Evolutionary conservation across 202 grass and related monocot species (phyloP), one percentile per base, ranked within the genome.

Genomic region (Digitaria exilis): DNA sequence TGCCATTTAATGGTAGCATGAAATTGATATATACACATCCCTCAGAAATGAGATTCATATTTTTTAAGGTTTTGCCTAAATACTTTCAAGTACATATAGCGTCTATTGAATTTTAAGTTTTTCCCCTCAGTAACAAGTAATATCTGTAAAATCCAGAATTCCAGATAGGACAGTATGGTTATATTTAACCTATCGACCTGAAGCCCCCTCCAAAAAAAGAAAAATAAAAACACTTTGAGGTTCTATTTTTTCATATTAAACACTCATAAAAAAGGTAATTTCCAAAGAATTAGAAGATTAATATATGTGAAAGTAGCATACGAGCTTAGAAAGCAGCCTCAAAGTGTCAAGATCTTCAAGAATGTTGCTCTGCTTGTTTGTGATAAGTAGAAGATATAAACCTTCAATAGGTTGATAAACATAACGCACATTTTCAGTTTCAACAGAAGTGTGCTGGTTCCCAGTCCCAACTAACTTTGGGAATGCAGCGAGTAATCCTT

Each of bases 351-450:
- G 83, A 71, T 97, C 89, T 92, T 94, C 94, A 77, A 97, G 87
- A 82, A 97, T 97, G 63, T 97, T 94, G 77, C 94, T 97, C 77
- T 97, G 84, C 86, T 97, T 97, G 79, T 97, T 97, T 77, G 91
- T 94, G 55, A 97, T 88, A 75, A 97, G 94, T 10, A 97, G 73
- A 78, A 94, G 79, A 88, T 94, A 97, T 43, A 97, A 75, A 45
- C 74, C 88, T 76, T 97, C 91, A 44, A 97, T 91, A 57, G 69
- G 91, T 59, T 93, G 91, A 72, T 97, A 97, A 61, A 97, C 91
- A 87, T 93, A 97, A 28, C 91, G 89, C 18, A 93, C 94, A 74
- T 89, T 91, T 63, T 97, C 91, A 58, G 87, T 97, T 83, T 97
- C 94, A 68, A 97, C 62, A 89, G 85, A 97, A 41, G 89, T 97